Evolutionary conservation across 805 yeast genomes (phyloP), one percentile per base, ranked within the genome.

Genomic region (Metschnikowia gruessii): DNA sequence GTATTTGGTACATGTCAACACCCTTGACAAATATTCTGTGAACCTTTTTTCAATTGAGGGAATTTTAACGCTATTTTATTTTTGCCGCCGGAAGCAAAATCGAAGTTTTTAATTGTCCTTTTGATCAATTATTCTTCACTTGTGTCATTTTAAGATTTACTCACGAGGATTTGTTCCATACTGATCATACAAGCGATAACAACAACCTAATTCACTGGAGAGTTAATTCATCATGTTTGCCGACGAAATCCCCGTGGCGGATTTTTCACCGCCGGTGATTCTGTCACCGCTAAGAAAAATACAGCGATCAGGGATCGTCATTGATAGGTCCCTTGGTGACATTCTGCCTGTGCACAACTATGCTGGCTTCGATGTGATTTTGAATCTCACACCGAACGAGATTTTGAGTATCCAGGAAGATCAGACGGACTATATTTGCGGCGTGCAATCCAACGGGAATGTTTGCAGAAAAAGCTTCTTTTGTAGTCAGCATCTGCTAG

Each of bases 341-440:
- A 9, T 29, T 8, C 34, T 43, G n/a, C 39, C 48, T 5, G 10
- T 38, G 9, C 40, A 47, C 22, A 39, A 30, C 21, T 48, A 41
- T 28, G 32, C 26, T 6, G 24, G 46, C 6, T 52, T 52, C 19
- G 54, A 52, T 31, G 22, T 41, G 17, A 30, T 52, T 2, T 28
- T 50, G 24, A 45, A 43, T 17, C 50, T 54, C 16, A 29, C 52
- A 4, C 58, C 56, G 1, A 45, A 36, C 32, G 49, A 50, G 35
- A 44, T 54, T 9, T 37, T 51, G 29, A 37, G 44, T 13, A 37
- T 54, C n/a, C 49, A 52, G 37, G 45, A 40, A 21, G 48, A 45
- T 9, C 50, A 49, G 16, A 21, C 45, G 6, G 57, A 55, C 42
- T 55, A 53, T 39, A 43, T 55, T 21, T 55, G 58, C 28, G 58